Percentiles rank a stretch among this genome's conserved stretches.
Evolutionary conservation across 2,329 filamentous ascomycete species (phyloP).

Genomic region (Hypocrella siamensis): DNA sequence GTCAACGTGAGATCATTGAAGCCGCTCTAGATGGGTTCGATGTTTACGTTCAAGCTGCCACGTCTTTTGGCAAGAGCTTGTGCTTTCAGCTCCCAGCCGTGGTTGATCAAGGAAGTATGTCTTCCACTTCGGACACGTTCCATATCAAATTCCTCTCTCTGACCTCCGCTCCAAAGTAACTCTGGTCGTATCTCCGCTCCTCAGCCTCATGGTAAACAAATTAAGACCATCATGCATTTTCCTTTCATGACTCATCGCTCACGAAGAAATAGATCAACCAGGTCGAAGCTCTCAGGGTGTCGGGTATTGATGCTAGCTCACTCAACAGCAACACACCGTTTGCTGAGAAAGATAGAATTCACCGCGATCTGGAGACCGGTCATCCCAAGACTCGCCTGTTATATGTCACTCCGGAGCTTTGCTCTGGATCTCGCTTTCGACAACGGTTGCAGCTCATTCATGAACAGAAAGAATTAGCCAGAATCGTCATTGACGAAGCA

Average conservation of each 20-base stretch:
- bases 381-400: slow-evolving; percentile 72
- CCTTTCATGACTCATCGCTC: slow-evolving; percentile 2
- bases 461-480: slow-evolving; percentile 67
- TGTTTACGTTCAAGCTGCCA: slow-evolving; percentile 85
- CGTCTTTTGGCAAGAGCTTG: slow-evolving; percentile 81
- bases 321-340: slow-evolving; percentile 71
- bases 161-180: slow-evolving; percentile 41
- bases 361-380: slow-evolving; percentile 71
- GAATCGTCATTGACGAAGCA: slow-evolving; percentile 84
- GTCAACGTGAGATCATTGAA: slow-evolving; percentile 76
- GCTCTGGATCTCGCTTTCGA: slow-evolving; percentile 63
- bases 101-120: slow-evolving; percentile 68
- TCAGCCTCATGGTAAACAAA: slow-evolving; percentile 73
- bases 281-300: slow-evolving; percentile 60
- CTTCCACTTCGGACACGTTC: not conserved
- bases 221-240: not conserved
- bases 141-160: slow-evolving; percentile 1
- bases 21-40: slow-evolving; percentile 71
- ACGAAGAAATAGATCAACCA: slow-evolving; percentile 58
- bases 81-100: slow-evolving; percentile 89
- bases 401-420: slow-evolving; percentile 88
- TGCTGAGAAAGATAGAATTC: slow-evolving; percentile 49
- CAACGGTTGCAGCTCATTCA: slow-evolving; percentile 58
- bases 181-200: slow-evolving; percentile 74
- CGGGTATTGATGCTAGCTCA: slow-evolving; percentile 66